Conservation (phyloP, 2,329 filamentous ascomycete species). For the Fusarium sulawesiense region DNA sequence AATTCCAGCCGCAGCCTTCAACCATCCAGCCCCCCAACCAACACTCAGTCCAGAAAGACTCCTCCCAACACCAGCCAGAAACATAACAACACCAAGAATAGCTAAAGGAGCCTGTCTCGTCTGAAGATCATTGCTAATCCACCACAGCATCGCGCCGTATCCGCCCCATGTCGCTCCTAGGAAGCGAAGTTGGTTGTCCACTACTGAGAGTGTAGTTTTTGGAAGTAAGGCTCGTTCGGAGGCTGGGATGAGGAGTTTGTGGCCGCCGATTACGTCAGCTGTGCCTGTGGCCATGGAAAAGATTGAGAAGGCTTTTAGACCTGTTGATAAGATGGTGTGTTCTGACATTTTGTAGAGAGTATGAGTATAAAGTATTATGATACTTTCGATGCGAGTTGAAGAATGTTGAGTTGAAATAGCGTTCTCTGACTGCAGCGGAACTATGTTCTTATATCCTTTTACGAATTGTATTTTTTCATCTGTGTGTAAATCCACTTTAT, state of each 20-base stretch:
- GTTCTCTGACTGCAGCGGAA: no score
- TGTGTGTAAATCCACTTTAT: neutral
- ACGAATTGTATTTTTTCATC: no score
- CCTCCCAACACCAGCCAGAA: slow-evolving; percentile 2
- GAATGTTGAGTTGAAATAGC: no score
- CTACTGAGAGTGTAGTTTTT: neutral
- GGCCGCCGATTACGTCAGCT: neutral
- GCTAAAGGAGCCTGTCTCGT: neutral
- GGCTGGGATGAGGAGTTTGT: slow-evolving; percentile 6
- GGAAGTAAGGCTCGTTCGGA: neutral
- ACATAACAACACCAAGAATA: neutral
- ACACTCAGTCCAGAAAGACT: neutral
- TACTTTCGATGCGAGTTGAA: no score
- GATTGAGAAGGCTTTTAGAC: slow-evolving; percentile 1
- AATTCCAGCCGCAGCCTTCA: neutral
- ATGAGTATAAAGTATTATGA: no score
- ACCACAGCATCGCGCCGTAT: slow-evolving; percentile 7
- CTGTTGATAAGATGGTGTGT: neutral
- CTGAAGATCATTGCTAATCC: neutral
- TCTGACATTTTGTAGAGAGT: neutral
- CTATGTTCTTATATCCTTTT: no score
- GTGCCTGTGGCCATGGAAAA: slow-evolving; percentile 6
- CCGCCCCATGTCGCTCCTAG: slow-evolving; percentile 7
- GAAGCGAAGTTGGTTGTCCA: slow-evolving; percentile 17
- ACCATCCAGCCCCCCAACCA: slow-evolving; percentile 9